These are phyloP conservation scores for Recurvomyces mirabilis DNA, from an alignment of 495 filamentous ascomycete species.

Conservation along the genomic window DNA sequence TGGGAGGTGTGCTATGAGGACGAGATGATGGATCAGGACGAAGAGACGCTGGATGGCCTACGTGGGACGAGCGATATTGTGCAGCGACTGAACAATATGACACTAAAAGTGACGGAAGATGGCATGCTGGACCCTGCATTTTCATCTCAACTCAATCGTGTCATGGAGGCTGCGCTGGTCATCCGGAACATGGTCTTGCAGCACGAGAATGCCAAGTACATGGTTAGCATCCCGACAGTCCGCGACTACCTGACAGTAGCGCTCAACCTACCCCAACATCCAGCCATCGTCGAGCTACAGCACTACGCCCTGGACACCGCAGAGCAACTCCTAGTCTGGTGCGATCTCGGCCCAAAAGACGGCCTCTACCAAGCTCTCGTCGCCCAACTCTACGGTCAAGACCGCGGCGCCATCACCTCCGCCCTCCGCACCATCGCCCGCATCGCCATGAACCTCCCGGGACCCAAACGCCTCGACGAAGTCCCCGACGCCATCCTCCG, in stretches of 20 bases:
- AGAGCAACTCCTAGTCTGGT: conserved; percentile 75
- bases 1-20: conserved; percentile 67
- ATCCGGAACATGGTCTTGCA: conserved; percentile 89
- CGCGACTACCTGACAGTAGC: conserved; percentile 73
- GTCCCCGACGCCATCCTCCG: conserved; percentile 55
- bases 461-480: conserved; percentile 61
- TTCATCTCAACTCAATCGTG: conserved; percentile 50
- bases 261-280: conserved; percentile 62
- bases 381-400: conserved; percentile 54
- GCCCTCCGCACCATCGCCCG: conserved; percentile 76
- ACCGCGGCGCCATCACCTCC: conserved; percentile 77
- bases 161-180: conserved; percentile 79
- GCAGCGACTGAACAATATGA: conserved; percentile 44
- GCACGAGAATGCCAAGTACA: conserved; percentile 73
- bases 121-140: conserved; percentile 64
- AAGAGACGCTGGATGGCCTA: conserved; percentile 54
- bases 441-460: conserved; percentile 73
- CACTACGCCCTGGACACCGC: conserved; percentile 88
- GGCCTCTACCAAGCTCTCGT: conserved; percentile 70
- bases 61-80: conserved; percentile 68
- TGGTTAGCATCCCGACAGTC: conserved; percentile 58
- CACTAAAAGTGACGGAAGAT: conserved; percentile 48
- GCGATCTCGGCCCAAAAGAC: conserved; percentile 57
- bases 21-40: conserved; percentile 36
- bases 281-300: conserved; percentile 72